A percentile compares a stretch with the other conserved stretches of the same genome.
Evolutionary conservation across 768 basidiomycete genomes (phyloP).

Genomic region (Auriscalpium microsporum): DNA sequence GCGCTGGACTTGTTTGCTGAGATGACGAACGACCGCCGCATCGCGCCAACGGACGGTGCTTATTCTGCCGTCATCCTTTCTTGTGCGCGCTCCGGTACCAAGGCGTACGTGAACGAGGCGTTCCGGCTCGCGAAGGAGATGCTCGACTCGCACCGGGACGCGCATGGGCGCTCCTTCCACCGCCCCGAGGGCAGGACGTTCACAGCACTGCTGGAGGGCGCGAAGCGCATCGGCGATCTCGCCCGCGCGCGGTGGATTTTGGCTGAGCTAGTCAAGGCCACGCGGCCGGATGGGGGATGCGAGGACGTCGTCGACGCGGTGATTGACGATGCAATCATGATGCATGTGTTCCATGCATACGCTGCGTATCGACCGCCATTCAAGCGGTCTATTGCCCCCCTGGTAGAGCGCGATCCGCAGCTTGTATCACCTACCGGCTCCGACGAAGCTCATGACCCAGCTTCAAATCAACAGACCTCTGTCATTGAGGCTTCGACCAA

Average conservation of each 20-base stretch:
- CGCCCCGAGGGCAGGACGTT: constrained; percentile 64
- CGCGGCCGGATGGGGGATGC: constrained; percentile 14
- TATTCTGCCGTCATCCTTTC: constrained; percentile 82
- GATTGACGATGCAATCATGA: constrained; percentile 64
- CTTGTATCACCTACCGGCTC: background rate
- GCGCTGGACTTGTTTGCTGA: constrained; percentile 91
- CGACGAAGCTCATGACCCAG: background rate
- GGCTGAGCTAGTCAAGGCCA: constrained; percentile 60
- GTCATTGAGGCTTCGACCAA: background rate
- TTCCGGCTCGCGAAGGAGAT: constrained; percentile 83
- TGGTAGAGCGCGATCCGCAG: constrained; percentile 23
- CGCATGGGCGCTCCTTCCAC: constrained; percentile 45
- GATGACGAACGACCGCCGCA: constrained; percentile 67
- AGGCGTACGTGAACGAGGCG: constrained; percentile 66
- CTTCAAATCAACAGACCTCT: background rate
- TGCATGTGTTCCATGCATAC: constrained; percentile 83
- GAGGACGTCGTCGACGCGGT: constrained; percentile 26
- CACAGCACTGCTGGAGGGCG: constrained; percentile 79
- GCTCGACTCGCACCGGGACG: constrained; percentile 69
- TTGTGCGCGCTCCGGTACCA: constrained; percentile 58
- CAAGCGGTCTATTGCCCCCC: constrained; percentile 37
- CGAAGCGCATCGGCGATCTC: constrained; percentile 81
- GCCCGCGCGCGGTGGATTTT: constrained; percentile 82
- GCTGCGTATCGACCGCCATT: constrained; percentile 72
- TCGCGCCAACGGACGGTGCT: constrained; percentile 56